Base-by-base conservation (phyloP, 345 rosid genomes). In the Rhizophora apiculata region DNA sequence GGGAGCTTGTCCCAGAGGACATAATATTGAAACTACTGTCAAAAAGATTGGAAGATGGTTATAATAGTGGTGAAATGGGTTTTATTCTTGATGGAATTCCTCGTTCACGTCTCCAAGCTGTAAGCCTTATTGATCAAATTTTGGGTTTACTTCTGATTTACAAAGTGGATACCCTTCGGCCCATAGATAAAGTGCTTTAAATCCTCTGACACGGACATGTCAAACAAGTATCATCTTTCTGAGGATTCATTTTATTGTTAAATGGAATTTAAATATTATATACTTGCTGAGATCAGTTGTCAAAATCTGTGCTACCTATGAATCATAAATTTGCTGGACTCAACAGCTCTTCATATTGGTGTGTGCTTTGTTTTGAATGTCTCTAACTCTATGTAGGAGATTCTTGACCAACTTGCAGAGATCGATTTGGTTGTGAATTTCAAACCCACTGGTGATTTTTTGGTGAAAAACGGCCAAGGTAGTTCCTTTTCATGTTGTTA, bases 31-130 rank as follows among this genome's bases (percentile, higher is more conserved):
- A 86, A 13, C 67, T 95, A 75, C 70, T 92, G 55, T 85, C 98
- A 18, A 88, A 85, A 86, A 83, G 96, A 80, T 82, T 91, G 68
- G 94, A 95, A 74, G 90, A 95, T 72, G 96, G 91, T 27, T 92
- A 83, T 74, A 69, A 54, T 49, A 83, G 66, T 34, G 99, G 98
- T 19, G 98, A 95, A 82, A 85, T 81, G 19, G 98, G 99, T 34
- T 95, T 95, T 81, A 88, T 95, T 79, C 90, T 95, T 8, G 96
- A 95, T 69, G 98, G 99, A 13, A 81, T 95, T 78, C 99, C 96
- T 64, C 89, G 92, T 26, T 83, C 92, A 8, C 80, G 79, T 72
- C n/a, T 74, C 43, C 99, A 95, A 76, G 98, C 96, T 3, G 81
- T 68, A 60, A 73, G 77, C 69, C n/a, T 49, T 29, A 60, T 4